A percentile compares a stretch with the other conserved stretches of the same genome.
Evolutionary conservation across 495 filamentous ascomycete species (phyloP).

Genomic region (Aspergillus diversus): DNA sequence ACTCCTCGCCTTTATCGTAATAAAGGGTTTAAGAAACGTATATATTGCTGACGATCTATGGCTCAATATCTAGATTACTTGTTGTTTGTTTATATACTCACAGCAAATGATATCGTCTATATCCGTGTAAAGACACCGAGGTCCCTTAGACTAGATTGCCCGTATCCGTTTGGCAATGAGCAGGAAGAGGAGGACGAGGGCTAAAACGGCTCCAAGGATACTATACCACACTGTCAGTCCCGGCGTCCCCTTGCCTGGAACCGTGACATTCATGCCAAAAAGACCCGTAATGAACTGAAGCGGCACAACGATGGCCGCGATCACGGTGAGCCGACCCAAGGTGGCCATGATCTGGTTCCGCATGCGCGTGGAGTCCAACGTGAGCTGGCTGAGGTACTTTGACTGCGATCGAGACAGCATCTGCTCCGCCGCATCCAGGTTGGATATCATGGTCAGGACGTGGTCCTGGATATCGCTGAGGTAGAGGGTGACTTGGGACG

Average conservation of each 20-base stretch:
- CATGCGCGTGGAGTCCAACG: conserved; percentile 77
- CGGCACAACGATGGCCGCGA: conserved; percentile 81
- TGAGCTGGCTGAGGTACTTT: conserved; percentile 88
- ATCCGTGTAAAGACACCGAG: no score
- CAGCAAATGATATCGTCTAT: no score
- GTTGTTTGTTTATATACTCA: no score
- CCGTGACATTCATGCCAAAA: conserved; percentile 92
- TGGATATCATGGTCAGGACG: conserved; percentile 93
- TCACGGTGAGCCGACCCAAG: conserved; percentile 81
- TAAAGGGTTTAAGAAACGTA: no score
- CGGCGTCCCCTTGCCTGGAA: conserved; percentile 62
- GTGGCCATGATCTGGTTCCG: conserved; percentile 73
- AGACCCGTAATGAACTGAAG: conserved; percentile 86
- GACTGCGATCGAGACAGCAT: conserved; percentile 85
- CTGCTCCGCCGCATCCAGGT: conserved; percentile 87
- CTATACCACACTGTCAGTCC: conserved; percentile 70
- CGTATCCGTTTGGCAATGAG: conserved; percentile 21
- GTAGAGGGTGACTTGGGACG: conserved; percentile 87
- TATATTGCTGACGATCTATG: no score
- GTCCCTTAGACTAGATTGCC: conserved; percentile 8
- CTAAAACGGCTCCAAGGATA: conserved; percentile 63
- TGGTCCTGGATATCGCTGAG: conserved; percentile 94
- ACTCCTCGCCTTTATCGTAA: no score
- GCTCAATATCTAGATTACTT: no score
- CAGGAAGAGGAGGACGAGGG: conserved; percentile 20